Conservation (phyloP, 2,329 filamentous ascomycete genomes). For the Pezicula neosporulosa region DNA sequence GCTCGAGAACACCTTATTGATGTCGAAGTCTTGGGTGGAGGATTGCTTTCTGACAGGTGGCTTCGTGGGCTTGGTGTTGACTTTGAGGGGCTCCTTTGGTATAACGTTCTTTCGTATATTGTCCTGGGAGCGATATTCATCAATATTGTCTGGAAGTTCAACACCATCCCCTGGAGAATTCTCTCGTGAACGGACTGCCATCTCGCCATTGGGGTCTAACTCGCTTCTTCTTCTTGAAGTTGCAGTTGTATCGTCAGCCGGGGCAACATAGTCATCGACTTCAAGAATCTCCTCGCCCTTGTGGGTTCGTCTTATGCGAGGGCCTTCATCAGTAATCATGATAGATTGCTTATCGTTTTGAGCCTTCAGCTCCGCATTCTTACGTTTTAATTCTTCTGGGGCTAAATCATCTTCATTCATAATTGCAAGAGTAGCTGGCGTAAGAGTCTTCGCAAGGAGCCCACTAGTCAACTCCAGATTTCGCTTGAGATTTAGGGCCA, state of each 20-base stretch:
- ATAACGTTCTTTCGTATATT: slow-evolving; percentile 17
- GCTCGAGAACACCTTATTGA: slow-evolving; percentile 80
- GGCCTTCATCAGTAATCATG: slow-evolving; percentile 69
- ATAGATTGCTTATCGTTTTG: slow-evolving; percentile 81
- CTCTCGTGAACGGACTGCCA: slow-evolving; percentile 29
- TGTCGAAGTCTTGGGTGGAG: slow-evolving; percentile 59
- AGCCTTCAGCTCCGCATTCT: slow-evolving; percentile 74
- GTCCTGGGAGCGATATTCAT: slow-evolving; percentile 24
- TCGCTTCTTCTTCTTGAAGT: slow-evolving; percentile 33
- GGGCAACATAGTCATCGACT: slow-evolving; percentile 54
- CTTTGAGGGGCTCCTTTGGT: slow-evolving; percentile 25
- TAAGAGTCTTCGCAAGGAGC: slow-evolving; percentile 69
- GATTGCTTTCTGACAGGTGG: slow-evolving; percentile 21
- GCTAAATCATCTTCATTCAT: slow-evolving; percentile 93
- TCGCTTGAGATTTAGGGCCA: slow-evolving; percentile 84
- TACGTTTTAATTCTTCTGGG: slow-evolving; percentile 79
- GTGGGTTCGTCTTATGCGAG: slow-evolving; percentile 83
- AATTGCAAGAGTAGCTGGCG: slow-evolving; percentile 72
- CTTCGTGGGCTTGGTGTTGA: slow-evolving; percentile 21
- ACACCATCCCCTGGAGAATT: slow-evolving; percentile 30
- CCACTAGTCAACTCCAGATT: slow-evolving; percentile 76
- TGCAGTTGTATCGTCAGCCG: slow-evolving; percentile 24
- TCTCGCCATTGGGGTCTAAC: slow-evolving; percentile 32
- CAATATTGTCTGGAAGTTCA: slow-evolving; percentile 27
- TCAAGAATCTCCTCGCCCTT: slow-evolving; percentile 93